A percentile compares a stretch with the other conserved stretches of the same genome.
Evolutionary conservation across 176 grass and related monocot genomes (phyloP).

Genomic region (Phyllostachys edulis): DNA sequence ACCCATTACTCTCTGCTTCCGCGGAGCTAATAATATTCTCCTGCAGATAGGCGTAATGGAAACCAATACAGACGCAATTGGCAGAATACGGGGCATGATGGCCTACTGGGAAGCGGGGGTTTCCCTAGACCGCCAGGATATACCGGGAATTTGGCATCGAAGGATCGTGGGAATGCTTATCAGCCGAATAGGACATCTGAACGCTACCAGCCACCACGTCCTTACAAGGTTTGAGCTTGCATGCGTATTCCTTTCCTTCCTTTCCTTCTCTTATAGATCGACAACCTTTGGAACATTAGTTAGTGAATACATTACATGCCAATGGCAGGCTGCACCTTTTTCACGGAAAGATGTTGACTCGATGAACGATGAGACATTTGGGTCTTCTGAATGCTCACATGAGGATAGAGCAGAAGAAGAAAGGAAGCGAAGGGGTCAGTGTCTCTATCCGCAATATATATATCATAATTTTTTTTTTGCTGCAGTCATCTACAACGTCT

Average conservation of each 20-base stretch:
- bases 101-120: conserved; percentile 82
- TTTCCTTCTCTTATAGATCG: conserved; percentile 13
- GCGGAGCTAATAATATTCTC: conserved; percentile 5
- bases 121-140: conserved; percentile 74
- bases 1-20: background rate
- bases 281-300: background rate
- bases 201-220: conserved; percentile 95
- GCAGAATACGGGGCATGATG: conserved; percentile 84
- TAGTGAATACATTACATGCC: conserved; percentile 17
- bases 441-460: background rate
- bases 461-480: background rate
- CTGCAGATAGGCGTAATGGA: conserved; percentile 62
- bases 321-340: conserved; percentile 59
- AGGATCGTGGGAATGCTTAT: conserved; percentile 52
- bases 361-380: conserved; percentile 97
- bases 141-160: conserved; percentile 40
- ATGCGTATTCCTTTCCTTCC: background rate
- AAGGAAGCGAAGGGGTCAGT: conserved; percentile 75
- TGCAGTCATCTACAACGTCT: conserved; percentile 22
- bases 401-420: conserved; percentile 92
- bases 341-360: conserved; percentile 66
- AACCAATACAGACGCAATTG: conserved; percentile 59
- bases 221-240: conserved; percentile 54
- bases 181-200: conserved; percentile 69
- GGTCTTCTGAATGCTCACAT: conserved; percentile 62